Percentiles rank a stretch among this genome's conserved stretches.
These are phyloP conservation scores for Venturia carpophila DNA, from an alignment of 2,329 filamentous ascomycete genomes.

Conservation along the genomic window DNA sequence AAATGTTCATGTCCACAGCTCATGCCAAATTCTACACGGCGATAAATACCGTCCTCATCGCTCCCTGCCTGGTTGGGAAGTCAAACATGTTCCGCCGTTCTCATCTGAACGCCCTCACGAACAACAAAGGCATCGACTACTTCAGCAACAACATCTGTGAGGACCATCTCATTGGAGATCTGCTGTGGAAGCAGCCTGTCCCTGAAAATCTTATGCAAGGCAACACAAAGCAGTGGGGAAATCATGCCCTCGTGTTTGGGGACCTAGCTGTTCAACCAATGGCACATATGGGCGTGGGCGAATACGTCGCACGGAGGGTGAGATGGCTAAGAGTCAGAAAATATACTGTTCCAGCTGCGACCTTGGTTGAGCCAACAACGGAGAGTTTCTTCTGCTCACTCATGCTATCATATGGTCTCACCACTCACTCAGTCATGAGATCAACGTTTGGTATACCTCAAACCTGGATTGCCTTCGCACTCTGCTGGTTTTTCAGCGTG, in stretches of 20 bases:
- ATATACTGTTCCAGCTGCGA: conserved; percentile 83
- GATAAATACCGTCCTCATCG: conserved; percentile 86
- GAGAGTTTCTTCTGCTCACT: conserved; percentile 75
- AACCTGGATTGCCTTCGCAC: conserved; percentile 59
- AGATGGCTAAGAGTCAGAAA: conserved; percentile 91
- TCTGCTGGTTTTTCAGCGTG: conserved; percentile 60
- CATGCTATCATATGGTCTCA: conserved; percentile 27
- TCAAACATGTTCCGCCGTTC: conserved; percentile 97
- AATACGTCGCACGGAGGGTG: conserved; percentile 73
- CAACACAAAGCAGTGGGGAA: conserved; percentile 47
- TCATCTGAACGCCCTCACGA: conserved; percentile 69
- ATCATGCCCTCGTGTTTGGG: conserved; percentile 76
- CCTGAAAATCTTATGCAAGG: conserved; percentile 25
- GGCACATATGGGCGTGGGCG: conserved; percentile 64
- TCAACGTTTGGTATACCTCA: conserved; percentile 45
- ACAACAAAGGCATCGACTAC: conserved; percentile 68
- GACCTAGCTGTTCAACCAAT: conserved; percentile 89
- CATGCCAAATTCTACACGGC: conserved; percentile 98
- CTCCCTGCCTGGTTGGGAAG: conserved; percentile 92
- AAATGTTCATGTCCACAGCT: conserved; percentile 86
- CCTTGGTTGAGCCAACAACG: conserved; percentile 84
- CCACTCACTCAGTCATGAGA: conserved; percentile 36
- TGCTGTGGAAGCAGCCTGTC: conserved; percentile 68
- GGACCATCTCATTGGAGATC: conserved; percentile 89
- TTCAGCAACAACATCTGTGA: conserved; percentile 97